Evolutionary conservation across 805 yeast genomes (phyloP), one percentile per base, ranked within the genome.

Genomic region (Kuraishia cidri): DNA sequence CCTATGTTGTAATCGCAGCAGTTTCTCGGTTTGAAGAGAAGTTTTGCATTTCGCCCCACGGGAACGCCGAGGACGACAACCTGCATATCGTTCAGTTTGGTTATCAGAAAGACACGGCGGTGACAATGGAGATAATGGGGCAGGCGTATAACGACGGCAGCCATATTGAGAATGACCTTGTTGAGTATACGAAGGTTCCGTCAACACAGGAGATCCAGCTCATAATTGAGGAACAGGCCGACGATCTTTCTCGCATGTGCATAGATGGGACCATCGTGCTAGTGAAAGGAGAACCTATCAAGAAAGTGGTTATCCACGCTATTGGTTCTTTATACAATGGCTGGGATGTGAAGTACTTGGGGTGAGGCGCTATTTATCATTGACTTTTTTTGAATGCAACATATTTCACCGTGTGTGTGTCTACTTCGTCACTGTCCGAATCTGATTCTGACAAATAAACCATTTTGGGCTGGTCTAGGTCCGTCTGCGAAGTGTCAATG

Each of bases 21-120:
- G 65, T 78, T 4, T 54, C 68, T 20, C 56, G 60, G 28, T 70
- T 82, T 35, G 92, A 81, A 49, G 62, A 73, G 5, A 65, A 64
- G 0, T 81, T 79, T 43, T 58, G 52, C 18, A 77, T 81, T 10
- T 78, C 83, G 34, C 92, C 92, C 0, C 34, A 49, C 2, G 76
- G 82, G 1, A 44, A 59, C 26, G 61, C 75, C 4, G 50, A 61
- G 4, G 56, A 64, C 7, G 48, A 52, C 15, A 48, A 50, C 14
- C 48, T 78, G n/a, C 67, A 66, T 43, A 43, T 72, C 31, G 54
- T 79, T 1, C 52, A 65, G 11, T 67, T 79, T 37, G 56, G 54
- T 2, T 59, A 62, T 19, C 40, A 48, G 25, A 36, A 43, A 3
- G 49, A 53, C 10, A 22, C 56, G 0, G 35, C 37, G 8, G 50